Evolutionary conservation across 164 flowering plant genomes (phyloP).

Genomic region (Annona cherimola): DNA sequence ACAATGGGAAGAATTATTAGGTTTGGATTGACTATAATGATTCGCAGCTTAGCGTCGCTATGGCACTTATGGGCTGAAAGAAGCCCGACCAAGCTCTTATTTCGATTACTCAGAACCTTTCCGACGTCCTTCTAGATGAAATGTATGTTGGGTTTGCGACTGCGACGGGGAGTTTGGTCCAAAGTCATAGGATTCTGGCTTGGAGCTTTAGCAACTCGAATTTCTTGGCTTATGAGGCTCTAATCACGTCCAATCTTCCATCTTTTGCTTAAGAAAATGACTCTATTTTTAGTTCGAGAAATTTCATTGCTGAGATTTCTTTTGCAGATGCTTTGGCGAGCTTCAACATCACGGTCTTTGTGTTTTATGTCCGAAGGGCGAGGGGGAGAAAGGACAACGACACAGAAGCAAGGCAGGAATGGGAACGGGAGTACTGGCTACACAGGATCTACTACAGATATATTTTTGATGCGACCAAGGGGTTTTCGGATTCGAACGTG

Average conservation of each 20-base stretch:
- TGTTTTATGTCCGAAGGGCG: slow-evolving; percentile 7
- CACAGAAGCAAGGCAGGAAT: slow-evolving; percentile 30
- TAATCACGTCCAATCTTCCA: slow-evolving; percentile 30
- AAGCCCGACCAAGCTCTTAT: slow-evolving; percentile 30
- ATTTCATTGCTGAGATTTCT: slow-evolving; percentile 23
- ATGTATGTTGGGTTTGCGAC: slow-evolving; percentile 38
- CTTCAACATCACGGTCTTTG: neutral
- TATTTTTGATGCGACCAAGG: slow-evolving; percentile 29
- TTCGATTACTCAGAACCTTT: slow-evolving; percentile 18
- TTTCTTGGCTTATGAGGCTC: slow-evolving; percentile 25
- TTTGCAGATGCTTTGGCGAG: slow-evolving; percentile 2
- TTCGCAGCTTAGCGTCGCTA: slow-evolving; percentile 25
- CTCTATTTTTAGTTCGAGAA: slow-evolving; percentile 14
- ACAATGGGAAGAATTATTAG: slow-evolving; percentile 34
- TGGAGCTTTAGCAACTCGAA: slow-evolving; percentile 46
- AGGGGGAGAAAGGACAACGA: neutral
- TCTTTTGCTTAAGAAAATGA: slow-evolving; percentile 25
- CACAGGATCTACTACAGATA: slow-evolving; percentile 35
- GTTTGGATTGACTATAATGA: slow-evolving; percentile 35
- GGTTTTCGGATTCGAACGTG: slow-evolving; percentile 31
- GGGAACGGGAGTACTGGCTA: slow-evolving; percentile 60
- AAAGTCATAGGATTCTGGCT: slow-evolving; percentile 32
- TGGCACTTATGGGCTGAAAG: slow-evolving; percentile 29
- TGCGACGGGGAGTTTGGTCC: slow-evolving; percentile 31
- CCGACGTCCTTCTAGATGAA: slow-evolving; percentile 31